Base-by-base conservation (phyloP, 345 rosid genomes). In the Eutrema heterophyllum region DNA sequence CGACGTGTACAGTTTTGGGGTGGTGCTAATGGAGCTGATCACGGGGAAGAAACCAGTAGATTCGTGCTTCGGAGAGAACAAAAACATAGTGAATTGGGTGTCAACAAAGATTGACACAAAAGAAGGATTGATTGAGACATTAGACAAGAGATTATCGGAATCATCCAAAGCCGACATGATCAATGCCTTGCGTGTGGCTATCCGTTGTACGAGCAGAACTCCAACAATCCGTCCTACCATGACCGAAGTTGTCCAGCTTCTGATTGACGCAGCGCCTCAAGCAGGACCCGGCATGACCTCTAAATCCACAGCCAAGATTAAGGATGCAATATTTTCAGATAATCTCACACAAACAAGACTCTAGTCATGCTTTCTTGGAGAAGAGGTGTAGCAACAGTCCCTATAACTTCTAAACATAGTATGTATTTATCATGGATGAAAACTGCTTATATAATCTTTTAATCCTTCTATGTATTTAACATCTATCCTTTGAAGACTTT, bases 1-100 rank as follows among this genome's bases (percentile, higher is more conserved):
- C 38, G 98, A 94, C 65, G 98, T 94, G 6, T 94, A 88, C 79
- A 94, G 98, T 68, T 94, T 86, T 14, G 97, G 98, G 32, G 95
- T 94, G 0, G 96, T 94, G 76, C 63, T 94, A 73, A 80, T 94
- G 95, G 98, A 94, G 69, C 83, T 91, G 6, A 81, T 91, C 74
- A 94, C 96, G 0, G 96, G 97, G 57, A 91, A 85, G 83, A 88
- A 89, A 76, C 88, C 94, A 1, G 86, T 89, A 15, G 93, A 88
- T 67, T 63, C 84, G 12, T 90, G 86, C 50, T 91, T 87, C 18
- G 98, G 97, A 18, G 97, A 87, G 72, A 87, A 80, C 83, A 94
- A 87, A 84, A 91, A 88, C 78, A 89, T 94, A 72, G 85, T 88
- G 33, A 79, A 82, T 63, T 89, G 97, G 96, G 82, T 91, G 41